Evolutionary conservation across 2,329 filamentous ascomycete genomes (phyloP).

Genomic region (Trichocomaceae sp.): DNA sequence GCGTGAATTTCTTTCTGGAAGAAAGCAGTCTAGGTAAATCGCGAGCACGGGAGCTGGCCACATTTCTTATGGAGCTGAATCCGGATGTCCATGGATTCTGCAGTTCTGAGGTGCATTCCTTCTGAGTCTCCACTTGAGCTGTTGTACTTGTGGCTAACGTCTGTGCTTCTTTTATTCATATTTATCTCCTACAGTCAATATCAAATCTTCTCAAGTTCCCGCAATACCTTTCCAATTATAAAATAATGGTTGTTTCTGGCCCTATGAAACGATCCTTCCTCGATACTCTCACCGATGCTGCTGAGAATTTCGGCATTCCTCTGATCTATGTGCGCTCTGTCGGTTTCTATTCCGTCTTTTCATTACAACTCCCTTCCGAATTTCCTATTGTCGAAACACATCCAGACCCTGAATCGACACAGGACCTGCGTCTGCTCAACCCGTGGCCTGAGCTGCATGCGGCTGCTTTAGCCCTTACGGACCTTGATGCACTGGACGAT

Average conservation of each 20-base stretch:
- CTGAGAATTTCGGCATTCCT: slow-evolving; percentile 58
- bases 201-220: slow-evolving; percentile 31
- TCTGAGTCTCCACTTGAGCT: too few relatives aligned
- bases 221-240: slow-evolving; percentile 44
- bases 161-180: background rate
- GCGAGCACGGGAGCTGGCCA: slow-evolving; percentile 70
- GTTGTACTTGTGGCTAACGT: slow-evolving; percentile 7
- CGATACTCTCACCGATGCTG: slow-evolving; percentile 44
- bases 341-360: slow-evolving; percentile 87
- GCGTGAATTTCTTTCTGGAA: slow-evolving; percentile 95
- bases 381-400: slow-evolving; percentile 96
- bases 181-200: slow-evolving; percentile 26
- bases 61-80: slow-evolving; percentile 78
- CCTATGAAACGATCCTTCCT: slow-evolving; percentile 52
- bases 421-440: slow-evolving; percentile 73
- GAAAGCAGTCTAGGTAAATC: slow-evolving; percentile 67
- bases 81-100: slow-evolving; percentile 80
- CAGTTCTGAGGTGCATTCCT: slow-evolving; percentile 46
- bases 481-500: slow-evolving; percentile 63
- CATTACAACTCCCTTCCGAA: slow-evolving; percentile 65
- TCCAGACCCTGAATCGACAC: slow-evolving; percentile 75
- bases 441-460: slow-evolving; percentile 77
- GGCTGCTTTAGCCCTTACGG: slow-evolving; percentile 58
- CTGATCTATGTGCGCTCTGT: slow-evolving; percentile 78
- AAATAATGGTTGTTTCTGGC: slow-evolving; percentile 55